phyloP scores from a whole-genome alignment of 1,139 yeast species.

The Yamadazyma oceani region DNA sequence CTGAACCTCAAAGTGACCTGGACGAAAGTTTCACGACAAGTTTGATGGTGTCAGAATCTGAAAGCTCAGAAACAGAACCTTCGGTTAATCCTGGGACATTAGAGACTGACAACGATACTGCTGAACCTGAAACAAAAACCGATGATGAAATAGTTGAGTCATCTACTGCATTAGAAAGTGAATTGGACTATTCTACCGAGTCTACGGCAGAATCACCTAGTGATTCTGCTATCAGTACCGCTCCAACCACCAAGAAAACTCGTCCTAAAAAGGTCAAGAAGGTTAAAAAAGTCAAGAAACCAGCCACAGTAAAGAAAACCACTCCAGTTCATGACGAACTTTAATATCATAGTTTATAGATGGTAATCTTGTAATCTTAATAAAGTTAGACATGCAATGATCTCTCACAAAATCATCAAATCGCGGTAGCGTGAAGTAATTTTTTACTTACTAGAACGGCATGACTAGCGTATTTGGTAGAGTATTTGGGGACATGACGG shows the following conservation, averaged over 20 bases:
- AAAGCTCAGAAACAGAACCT: no score
- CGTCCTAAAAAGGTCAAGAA: conserved; percentile 10
- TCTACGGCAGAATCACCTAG: conserved; percentile 1
- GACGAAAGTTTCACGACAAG: no score
- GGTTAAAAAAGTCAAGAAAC: conserved; percentile 2
- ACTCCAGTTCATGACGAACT: conserved; percentile 22
- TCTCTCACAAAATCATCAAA: background rate
- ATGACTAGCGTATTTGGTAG: conserved; percentile 2
- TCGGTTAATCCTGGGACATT: no score
- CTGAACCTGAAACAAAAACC: conserved; percentile 3
- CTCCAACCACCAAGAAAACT: conserved; percentile 8
- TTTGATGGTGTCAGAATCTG: no score
- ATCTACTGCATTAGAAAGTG: no score
- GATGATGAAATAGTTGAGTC: background rate
- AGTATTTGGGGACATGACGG: conserved; percentile 31
- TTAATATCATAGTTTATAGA: conserved; percentile 7
- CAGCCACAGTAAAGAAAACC: background rate
- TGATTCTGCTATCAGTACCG: background rate
- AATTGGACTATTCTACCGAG: no score
- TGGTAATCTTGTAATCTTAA: background rate
- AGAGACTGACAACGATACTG: background rate
- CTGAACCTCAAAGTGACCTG: conserved; percentile 2
- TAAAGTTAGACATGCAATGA: background rate
- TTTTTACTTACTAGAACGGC: no score
- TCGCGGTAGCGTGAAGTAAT: background rate